Evolutionary conservation across 768 basidiomycete genomes (phyloP).

Genomic region (Rubroboletus pulcherrimus): DNA sequence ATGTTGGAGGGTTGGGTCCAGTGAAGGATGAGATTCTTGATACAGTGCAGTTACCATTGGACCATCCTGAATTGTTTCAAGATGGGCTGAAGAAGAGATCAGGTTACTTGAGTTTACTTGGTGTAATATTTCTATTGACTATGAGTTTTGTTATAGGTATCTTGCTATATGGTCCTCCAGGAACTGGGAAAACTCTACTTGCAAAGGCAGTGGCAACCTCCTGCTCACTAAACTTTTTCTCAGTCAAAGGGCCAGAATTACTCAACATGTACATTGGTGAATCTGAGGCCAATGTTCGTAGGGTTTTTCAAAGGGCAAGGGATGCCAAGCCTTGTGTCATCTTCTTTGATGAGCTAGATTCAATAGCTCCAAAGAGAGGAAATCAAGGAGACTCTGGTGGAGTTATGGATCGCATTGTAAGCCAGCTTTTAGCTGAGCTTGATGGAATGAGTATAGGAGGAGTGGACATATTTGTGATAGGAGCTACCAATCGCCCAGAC

Average conservation of each 20-base stretch:
- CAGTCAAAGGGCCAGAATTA: constrained; percentile 94
- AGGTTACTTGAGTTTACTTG: constrained; percentile 42
- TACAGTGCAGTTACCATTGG: constrained; percentile 89
- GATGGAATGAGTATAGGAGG: constrained; percentile 80
- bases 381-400: constrained; percentile 96
- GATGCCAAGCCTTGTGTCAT: constrained; percentile 94
- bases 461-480: constrained; percentile 87
- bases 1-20: constrained; percentile 84
- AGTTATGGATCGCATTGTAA: constrained; percentile 97
- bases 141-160: constrained; percentile 51
- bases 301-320: constrained; percentile 85
- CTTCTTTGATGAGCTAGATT: constrained; percentile 96
- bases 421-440: constrained; percentile 88
- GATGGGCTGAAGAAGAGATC: constrained; percentile 94
- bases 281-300: constrained; percentile 94
- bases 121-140: background rate
- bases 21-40: constrained; percentile 94
- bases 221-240: constrained; percentile 93
- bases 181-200: constrained; percentile 92
- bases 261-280: constrained; percentile 99
- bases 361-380: constrained; percentile 90
- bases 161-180: constrained; percentile 90
- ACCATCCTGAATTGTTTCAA: constrained; percentile 85
- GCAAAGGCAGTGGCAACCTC: constrained; percentile 97
- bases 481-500: constrained; percentile 93